Conservation (phyloP, 768 basidiomycete species). For the Termitomyces sp. region DNA sequence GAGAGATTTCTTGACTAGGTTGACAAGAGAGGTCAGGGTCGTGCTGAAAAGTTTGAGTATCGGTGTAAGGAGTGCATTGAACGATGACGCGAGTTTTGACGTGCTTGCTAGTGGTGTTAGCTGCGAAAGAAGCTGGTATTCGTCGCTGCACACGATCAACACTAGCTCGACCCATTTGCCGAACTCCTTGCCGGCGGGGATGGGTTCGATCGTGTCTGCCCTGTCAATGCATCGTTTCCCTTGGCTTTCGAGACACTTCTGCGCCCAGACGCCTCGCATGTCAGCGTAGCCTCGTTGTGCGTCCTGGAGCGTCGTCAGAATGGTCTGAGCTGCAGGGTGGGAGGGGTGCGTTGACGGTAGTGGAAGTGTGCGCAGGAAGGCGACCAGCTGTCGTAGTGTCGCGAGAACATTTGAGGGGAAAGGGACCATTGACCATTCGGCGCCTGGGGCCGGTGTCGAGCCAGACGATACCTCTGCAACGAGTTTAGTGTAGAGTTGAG, state of each 20-base stretch:
- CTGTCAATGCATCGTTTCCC: constrained; percentile 68
- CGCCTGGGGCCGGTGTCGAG: constrained; percentile 57
- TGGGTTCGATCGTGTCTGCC: constrained; percentile 64
- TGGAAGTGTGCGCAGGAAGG: constrained; percentile 69
- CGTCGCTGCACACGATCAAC: constrained; percentile 65
- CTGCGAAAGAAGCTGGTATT: constrained; percentile 61
- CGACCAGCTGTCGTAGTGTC: constrained; percentile 60
- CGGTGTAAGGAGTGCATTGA: constrained; percentile 58
- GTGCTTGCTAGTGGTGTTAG: constrained; percentile 58
- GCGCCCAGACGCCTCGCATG: constrained; percentile 79
- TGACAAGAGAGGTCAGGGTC: constrained; percentile 59
- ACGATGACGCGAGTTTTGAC: constrained; percentile 54
- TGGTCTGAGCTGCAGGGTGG: constrained; percentile 68
- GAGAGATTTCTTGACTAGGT: constrained; percentile 72
- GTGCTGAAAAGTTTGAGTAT: constrained; percentile 62
- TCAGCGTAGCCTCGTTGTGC: constrained; percentile 83
- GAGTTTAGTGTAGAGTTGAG: constrained; percentile 80
- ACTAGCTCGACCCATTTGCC: constrained; percentile 68
- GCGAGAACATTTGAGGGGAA: constrained; percentile 53
- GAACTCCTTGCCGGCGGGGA: constrained; percentile 67
- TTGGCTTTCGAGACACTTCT: constrained; percentile 70
- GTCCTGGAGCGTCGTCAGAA: constrained; percentile 64
- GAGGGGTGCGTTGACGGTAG: constrained; percentile 80
- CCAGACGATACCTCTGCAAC: constrained; percentile 87
- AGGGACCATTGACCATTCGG: constrained; percentile 49